phyloP scores from a whole-genome alignment of 2,329 filamentous ascomycete genomes.

The Clonostachys rhizophaga region DNA sequence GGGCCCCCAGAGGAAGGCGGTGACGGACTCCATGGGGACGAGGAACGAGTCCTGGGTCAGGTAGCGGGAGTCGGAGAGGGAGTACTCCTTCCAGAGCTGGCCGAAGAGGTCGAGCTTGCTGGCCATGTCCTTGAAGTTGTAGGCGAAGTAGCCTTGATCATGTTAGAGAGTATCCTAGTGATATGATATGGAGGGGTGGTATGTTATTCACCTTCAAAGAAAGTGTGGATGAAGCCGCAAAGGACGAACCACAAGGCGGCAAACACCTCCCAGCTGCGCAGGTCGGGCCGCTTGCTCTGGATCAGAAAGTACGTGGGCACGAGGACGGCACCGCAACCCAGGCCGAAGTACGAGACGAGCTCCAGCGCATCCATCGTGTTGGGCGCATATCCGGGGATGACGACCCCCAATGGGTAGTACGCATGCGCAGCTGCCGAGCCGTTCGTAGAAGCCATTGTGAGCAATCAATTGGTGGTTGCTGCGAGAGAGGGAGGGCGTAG shows the following conservation, averaged over 20 bases:
- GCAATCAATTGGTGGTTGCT: too few relatives aligned
- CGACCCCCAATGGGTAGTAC: slow-evolving; percentile 64
- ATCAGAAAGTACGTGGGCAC: slow-evolving; percentile 47
- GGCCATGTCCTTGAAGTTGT: slow-evolving; percentile 34
- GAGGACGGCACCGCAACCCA: slow-evolving; percentile 53
- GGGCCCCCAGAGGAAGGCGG: slow-evolving; percentile 48
- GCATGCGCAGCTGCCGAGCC: slow-evolving; percentile 40
- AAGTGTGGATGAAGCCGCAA: slow-evolving; percentile 48
- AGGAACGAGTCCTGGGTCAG: slow-evolving; percentile 46
- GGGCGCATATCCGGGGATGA: slow-evolving; percentile 58
- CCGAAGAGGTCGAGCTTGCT: slow-evolving; percentile 36
- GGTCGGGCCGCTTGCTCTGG: slow-evolving; percentile 43
- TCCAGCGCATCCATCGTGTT: slow-evolving; percentile 58
- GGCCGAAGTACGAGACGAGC: slow-evolving; percentile 56
- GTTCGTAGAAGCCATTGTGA: too few relatives aligned
- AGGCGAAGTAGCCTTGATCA: slow-evolving; percentile 40
- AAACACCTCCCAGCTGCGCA: slow-evolving; percentile 49
- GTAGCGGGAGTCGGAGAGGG: slow-evolving; percentile 52
- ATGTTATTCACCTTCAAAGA: slow-evolving; percentile 29
- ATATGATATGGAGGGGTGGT: background rate
- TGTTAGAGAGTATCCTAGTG: background rate
- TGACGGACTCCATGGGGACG: slow-evolving; percentile 51
- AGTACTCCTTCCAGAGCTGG: slow-evolving; percentile 55
- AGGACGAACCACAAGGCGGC: slow-evolving; percentile 73
- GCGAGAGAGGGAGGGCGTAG: too few relatives aligned